Conservation (phyloP, 768 basidiomycete genomes). For the Lentinula aciculospora region DNA sequence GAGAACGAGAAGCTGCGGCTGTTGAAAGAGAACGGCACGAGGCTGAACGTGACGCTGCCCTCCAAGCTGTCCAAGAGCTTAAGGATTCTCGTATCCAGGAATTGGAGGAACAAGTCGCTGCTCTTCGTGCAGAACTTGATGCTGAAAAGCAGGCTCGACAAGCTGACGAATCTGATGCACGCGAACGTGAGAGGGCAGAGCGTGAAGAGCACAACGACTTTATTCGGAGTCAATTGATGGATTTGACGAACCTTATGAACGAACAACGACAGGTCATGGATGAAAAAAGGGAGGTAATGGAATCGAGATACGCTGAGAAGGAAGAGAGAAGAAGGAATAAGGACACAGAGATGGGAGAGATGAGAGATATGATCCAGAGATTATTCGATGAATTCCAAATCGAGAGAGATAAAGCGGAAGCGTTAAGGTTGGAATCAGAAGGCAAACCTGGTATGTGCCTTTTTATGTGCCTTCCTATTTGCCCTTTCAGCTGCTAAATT, state of each 20-base stretch:
- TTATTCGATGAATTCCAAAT: constrained; percentile 51
- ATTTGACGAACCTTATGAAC: constrained; percentile 70
- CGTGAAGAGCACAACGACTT: constrained; percentile 54
- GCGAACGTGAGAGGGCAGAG: constrained; percentile 56
- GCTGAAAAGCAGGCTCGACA: constrained; percentile 52
- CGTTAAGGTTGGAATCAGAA: constrained; percentile 46
- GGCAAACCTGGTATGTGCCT: constrained; percentile 45
- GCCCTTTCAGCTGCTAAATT: background rate
- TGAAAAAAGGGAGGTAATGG: constrained; percentile 53
- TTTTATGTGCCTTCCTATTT: constrained; percentile 7
- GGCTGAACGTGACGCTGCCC: constrained; percentile 45
- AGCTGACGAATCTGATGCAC: constrained; percentile 56
- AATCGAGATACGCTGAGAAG: constrained; percentile 63
- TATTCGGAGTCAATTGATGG: constrained; percentile 54
- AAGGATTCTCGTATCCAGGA: constrained; percentile 50
- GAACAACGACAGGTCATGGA: constrained; percentile 57
- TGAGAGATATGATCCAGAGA: constrained; percentile 57
- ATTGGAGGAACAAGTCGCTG: constrained; percentile 59
- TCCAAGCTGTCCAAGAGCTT: constrained; percentile 38
- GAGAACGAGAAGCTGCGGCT: constrained; percentile 47
- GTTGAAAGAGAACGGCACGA: constrained; percentile 50
- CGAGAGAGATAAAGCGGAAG: constrained; percentile 45
- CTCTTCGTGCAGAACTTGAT: constrained; percentile 53
- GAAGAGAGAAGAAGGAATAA: constrained; percentile 51
- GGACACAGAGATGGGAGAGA: constrained; percentile 47